Evolutionary conservation across 805 yeast genomes (phyloP), one percentile per base, ranked within the genome.

Genomic region (Zygotorulaspora danielsina): DNA sequence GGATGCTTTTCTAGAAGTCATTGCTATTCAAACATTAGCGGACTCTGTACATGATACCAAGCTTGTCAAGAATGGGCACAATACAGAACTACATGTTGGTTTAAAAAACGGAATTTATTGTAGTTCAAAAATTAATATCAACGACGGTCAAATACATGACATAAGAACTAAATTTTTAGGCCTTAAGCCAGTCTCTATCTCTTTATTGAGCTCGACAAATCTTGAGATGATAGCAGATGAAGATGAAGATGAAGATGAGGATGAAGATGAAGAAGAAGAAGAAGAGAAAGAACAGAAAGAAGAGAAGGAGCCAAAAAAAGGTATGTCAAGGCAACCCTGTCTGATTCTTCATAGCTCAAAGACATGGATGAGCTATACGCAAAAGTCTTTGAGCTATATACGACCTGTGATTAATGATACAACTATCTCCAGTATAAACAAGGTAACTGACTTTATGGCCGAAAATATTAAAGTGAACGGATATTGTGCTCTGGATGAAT

Each of bases 91-190:
- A 8, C 94, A 88, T 59, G 73, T 87, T 35, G 97, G 97, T 1
- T 70, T 88, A 69, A 72, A 65, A n/a, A 85, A 79, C 58, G 97
- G 97, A 15, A 76, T 89, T 1, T 86, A 82, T 62, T 79, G 80
- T 2, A 66, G 81, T 12, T 74, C 86, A 0, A 62, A 66, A 5
- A 50, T 88, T 26, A 86, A 84, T 53, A 53, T 57, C 0, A 51
- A 64, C 4, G 68, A 81, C 3, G 96, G 95, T 3, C 70, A 76
- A 15, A 57, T 82, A 10, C 65, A 74, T 1, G 81, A 82, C 47
- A 75, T 87, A 1, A 69, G 82, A 50, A 76, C 78, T 12, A 79
- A 81, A 53, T 87, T 82, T 53, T 57, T 86, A 19, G 97, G 97
- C 0, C 72, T 84, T 0, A 70, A 70, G 28, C 77, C 84, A 0